Conservation (phyloP, 2,329 filamentous ascomycete genomes). For the Xylaria sp. region DNA sequence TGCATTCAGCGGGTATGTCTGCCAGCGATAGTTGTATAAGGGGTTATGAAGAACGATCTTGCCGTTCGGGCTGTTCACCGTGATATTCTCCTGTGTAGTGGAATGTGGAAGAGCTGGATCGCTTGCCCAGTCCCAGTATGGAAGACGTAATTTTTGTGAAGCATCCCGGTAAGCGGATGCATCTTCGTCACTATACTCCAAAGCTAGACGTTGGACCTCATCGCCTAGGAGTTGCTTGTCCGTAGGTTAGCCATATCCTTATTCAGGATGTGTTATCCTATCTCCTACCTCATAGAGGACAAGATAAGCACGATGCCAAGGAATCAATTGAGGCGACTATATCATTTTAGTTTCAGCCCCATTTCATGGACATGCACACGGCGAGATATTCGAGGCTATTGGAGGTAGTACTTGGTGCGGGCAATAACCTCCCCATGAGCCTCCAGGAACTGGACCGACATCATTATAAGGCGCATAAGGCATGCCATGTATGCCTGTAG, state of each 20-base stretch:
- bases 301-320: slow-evolving; percentile 68
- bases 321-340: slow-evolving; percentile 59
- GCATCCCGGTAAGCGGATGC: slow-evolving; percentile 55
- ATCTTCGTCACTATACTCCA: slow-evolving; percentile 52
- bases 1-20: slow-evolving; percentile 51
- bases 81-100: slow-evolving; percentile 50
- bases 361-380: neutral
- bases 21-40: slow-evolving; percentile 62
- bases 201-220: slow-evolving; percentile 59
- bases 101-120: slow-evolving; percentile 56
- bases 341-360: slow-evolving; percentile 22
- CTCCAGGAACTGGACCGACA: slow-evolving; percentile 51
- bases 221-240: slow-evolving; percentile 62
- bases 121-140: slow-evolving; percentile 66
- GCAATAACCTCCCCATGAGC: slow-evolving; percentile 41
- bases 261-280: neutral
- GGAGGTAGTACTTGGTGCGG: slow-evolving; percentile 53
- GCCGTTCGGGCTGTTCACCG: slow-evolving; percentile 55
- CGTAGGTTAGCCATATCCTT: slow-evolving; percentile 26
- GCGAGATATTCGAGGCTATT: slow-evolving; percentile 9
- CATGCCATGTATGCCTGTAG: slow-evolving; percentile 46
- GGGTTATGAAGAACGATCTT: slow-evolving; percentile 60
- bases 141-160: slow-evolving; percentile 58
- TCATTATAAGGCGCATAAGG: slow-evolving; percentile 56
- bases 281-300: slow-evolving; percentile 63